Conservation (phyloP, 2,329 filamentous ascomycete genomes). For the Blastomyces parvus region DNA sequence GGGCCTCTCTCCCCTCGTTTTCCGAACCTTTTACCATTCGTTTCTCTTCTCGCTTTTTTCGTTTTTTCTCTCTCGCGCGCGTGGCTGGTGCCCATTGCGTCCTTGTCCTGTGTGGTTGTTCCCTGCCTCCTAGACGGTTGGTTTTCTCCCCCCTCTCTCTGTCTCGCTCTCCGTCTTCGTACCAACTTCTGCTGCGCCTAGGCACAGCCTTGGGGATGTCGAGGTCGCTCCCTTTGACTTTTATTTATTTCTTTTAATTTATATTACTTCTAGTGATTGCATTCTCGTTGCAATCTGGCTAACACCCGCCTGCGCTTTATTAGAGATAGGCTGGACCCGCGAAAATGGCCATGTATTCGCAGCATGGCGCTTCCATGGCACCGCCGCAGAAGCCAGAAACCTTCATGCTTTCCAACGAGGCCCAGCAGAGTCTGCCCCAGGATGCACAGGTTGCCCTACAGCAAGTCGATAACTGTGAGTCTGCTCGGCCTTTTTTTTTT, state of each 20-base stretch:
- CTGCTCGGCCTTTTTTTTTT: neutral
- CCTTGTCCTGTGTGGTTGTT: neutral
- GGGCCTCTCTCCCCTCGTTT: slow-evolving; percentile 18
- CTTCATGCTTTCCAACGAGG: slow-evolving; percentile 95
- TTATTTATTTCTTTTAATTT: too few species aligned
- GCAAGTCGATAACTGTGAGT: slow-evolving; percentile 93
- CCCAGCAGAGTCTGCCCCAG: slow-evolving; percentile 88
- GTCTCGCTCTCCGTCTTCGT: too few species aligned
- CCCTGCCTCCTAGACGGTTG: neutral
- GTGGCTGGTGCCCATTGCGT: slow-evolving; percentile 3
- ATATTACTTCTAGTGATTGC: neutral
- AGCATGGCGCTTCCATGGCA: slow-evolving; percentile 73
- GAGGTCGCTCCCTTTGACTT: neutral
- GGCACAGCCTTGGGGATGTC: neutral
- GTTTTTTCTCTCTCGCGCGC: slow-evolving; percentile 1
- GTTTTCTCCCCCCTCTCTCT: neutral
- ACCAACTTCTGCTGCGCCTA: neutral
- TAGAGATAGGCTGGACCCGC: neutral
- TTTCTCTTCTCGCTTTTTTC: slow-evolving; percentile 10
- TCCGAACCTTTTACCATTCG: slow-evolving; percentile 14
- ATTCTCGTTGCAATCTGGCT: neutral
- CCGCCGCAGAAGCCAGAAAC: slow-evolving; percentile 95
- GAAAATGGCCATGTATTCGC: slow-evolving; percentile 59
- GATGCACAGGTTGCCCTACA: slow-evolving; percentile 95
- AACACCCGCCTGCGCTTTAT: neutral